Percentiles rank a stretch among this genome's conserved stretches.
phyloP scores from a whole-genome alignment of 352 stramenopile genomes.

The Aphanomyces euteiches region DNA sequence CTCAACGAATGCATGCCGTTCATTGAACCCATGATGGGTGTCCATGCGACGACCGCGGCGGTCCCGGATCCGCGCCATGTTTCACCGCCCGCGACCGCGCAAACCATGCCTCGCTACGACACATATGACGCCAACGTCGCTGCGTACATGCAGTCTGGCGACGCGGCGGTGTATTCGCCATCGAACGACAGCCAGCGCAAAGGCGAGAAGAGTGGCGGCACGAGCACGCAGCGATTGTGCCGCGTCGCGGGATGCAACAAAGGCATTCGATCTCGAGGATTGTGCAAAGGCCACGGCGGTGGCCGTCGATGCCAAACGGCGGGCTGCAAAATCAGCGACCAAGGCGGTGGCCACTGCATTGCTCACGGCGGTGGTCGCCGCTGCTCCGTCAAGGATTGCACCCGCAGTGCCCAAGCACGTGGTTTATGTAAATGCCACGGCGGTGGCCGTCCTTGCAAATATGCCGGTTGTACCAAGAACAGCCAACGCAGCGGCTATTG shows the following conservation, averaged over 20 bases:
- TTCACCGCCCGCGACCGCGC: neutral
- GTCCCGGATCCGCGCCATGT: neutral
- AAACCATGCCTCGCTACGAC: neutral
- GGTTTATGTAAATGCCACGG: slow-evolving; percentile 84
- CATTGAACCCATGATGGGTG: slow-evolving; percentile 15
- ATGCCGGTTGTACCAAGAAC: slow-evolving; percentile 77
- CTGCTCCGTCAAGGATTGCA: slow-evolving; percentile 72
- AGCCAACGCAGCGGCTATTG: slow-evolving; percentile 77
- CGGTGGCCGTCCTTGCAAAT: slow-evolving; percentile 67
- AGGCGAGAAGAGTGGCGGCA: neutral
- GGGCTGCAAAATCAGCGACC: slow-evolving; percentile 77
- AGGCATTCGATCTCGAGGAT: slow-evolving; percentile 67
- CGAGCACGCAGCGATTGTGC: slow-evolving; percentile 45
- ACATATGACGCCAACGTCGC: neutral
- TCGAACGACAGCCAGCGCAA: slow-evolving; percentile 8
- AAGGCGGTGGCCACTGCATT: slow-evolving; percentile 80
- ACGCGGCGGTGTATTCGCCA: slow-evolving; percentile 9
- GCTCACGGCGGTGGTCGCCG: slow-evolving; percentile 74
- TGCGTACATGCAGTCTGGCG: neutral
- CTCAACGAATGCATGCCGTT: slow-evolving; percentile 28
- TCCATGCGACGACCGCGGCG: neutral
- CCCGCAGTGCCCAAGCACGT: slow-evolving; percentile 75
- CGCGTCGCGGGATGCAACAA: slow-evolving; percentile 69
- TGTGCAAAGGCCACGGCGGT: slow-evolving; percentile 83
- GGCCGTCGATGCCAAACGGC: slow-evolving; percentile 72